A percentile compares a stretch with the other conserved stretches of the same genome.
These are phyloP conservation scores for Macrophomina pseudophaseolina DNA, from an alignment of 2,329 filamentous ascomycete species.

Conservation along the genomic window DNA sequence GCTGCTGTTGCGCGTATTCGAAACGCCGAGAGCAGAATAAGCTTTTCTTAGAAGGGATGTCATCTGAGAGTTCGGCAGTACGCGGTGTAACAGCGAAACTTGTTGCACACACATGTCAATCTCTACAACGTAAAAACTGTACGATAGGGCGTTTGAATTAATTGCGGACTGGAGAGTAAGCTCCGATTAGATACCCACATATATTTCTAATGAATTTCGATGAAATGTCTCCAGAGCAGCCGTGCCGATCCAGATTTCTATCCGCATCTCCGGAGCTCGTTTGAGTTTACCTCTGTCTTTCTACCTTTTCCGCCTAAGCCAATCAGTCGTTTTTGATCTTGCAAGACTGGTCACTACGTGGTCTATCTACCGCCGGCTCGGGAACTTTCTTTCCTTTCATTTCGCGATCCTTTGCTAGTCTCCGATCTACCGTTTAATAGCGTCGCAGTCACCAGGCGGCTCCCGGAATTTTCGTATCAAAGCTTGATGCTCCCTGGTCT, in stretches of 20 bases:
- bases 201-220: neutral
- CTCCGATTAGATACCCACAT: conserved; percentile 19
- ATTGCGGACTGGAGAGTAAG: conserved; percentile 3
- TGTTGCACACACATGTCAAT: neutral
- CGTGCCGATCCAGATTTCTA: neutral
- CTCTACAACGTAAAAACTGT: neutral
- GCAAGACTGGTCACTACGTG: neutral
- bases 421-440: no score
- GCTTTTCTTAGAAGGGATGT: neutral
- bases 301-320: neutral
- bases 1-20: neutral
- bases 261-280: neutral
- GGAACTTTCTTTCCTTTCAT: neutral
- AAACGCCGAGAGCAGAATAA: neutral
- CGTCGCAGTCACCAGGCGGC: no score
- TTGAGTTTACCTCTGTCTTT: neutral
- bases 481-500: no score
- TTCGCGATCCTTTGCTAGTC: no score
- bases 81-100: neutral
- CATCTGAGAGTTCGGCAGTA: neutral
- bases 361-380: neutral
- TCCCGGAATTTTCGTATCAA: no score
- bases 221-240: neutral
- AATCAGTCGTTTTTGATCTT: neutral
- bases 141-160: neutral